phyloP scores from a whole-genome alignment of 2,329 filamentous ascomycete species.

The Trematosphaeria pertusa region DNA sequence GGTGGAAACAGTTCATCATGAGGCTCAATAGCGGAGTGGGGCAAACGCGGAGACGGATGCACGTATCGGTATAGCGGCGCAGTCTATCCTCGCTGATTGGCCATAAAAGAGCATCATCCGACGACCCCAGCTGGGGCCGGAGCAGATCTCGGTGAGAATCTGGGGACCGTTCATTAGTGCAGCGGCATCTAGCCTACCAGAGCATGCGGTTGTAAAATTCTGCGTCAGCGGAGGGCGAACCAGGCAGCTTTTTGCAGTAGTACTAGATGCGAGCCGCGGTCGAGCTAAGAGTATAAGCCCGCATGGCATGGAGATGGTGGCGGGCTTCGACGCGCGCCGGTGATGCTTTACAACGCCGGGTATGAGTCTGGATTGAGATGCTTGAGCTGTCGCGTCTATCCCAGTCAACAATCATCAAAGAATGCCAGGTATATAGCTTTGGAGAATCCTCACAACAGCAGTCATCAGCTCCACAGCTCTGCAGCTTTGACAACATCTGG shows the following conservation, averaged over 20 bases:
- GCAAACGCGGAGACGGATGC: constrained; percentile 11
- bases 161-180: constrained; percentile 14
- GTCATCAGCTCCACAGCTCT: constrained; percentile 31
- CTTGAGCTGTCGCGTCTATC: neutral
- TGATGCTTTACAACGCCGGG: neutral
- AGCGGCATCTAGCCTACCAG: constrained; percentile 23
- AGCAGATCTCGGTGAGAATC: constrained; percentile 26
- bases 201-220: constrained; percentile 13
- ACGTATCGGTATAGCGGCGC: constrained; percentile 5
- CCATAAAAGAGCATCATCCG: constrained; percentile 2
- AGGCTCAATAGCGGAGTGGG: constrained; percentile 37
- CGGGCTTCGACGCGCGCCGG: neutral
- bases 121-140: constrained; percentile 8
- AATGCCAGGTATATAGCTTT: constrained; percentile 4
- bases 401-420: neutral
- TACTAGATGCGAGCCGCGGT: neutral
- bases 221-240: constrained; percentile 24
- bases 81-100: constrained; percentile 21
- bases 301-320: constrained; percentile 2
- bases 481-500: constrained; percentile 20
- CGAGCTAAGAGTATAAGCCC: no score
- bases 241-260: constrained; percentile 25
- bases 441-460: constrained; percentile 14
- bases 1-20: constrained; percentile 25
- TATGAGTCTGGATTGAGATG: neutral